Conservation (phyloP, 192 early-diverging fungal genomes). For the Podila verticillata region DNA sequence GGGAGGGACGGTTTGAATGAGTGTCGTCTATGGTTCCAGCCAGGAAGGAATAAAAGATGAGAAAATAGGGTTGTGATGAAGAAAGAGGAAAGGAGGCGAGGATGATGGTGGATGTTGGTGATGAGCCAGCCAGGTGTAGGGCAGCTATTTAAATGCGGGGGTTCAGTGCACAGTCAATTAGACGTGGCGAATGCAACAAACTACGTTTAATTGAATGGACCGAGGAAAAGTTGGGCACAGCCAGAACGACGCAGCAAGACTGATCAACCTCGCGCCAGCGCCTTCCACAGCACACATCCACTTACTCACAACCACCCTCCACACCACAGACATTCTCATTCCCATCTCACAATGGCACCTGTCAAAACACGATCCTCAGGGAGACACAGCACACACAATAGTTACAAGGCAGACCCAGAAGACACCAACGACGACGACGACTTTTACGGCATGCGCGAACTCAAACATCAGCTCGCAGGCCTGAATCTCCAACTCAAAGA, state of each 20-base stretch:
- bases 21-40: too few relatives aligned
- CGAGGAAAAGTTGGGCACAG: too few relatives aligned
- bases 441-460: constrained; percentile 51
- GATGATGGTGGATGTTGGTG: neutral
- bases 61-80: neutral
- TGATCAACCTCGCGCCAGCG: too few relatives aligned
- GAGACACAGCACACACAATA: neutral
- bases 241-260: too few relatives aligned
- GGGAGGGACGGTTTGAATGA: too few relatives aligned
- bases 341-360: constrained; percentile 13
- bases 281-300: neutral
- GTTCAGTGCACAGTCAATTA: too few relatives aligned
- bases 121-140: neutral
- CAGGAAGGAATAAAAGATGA: neutral
- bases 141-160: neutral
- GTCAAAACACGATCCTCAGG: constrained; percentile 35
- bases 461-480: constrained; percentile 62
- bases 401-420: constrained; percentile 45
- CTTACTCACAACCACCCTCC: neutral
- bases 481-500: constrained; percentile 69
- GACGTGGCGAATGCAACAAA: too few relatives aligned
- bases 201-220: too few relatives aligned
- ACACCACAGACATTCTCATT: neutral
- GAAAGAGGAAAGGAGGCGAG: neutral
- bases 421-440: constrained; percentile 51